These are phyloP conservation scores for Starmerella floricola DNA, from an alignment of 805 yeast genomes.

Conservation along the genomic window DNA sequence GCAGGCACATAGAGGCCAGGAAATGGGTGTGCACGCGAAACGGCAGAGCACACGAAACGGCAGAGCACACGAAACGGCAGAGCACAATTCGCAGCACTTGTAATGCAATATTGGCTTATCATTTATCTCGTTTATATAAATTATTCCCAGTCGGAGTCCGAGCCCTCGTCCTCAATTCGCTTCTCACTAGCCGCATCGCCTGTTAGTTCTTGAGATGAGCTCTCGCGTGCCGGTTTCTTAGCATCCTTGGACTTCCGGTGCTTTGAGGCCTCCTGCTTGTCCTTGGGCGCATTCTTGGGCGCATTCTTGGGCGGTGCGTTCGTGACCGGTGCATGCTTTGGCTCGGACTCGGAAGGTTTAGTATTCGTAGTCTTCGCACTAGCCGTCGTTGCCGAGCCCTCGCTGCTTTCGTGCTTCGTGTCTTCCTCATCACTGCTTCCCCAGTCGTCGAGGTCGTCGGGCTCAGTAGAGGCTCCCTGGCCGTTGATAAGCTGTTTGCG, in stretches of 20 bases:
- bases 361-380: too few species aligned
- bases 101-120: neutral
- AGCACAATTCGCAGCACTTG: too few species aligned
- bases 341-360: neutral
- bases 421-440: conserved; percentile 23
- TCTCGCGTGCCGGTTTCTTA: too few species aligned
- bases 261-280: neutral
- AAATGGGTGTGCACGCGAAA: too few species aligned
- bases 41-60: too few species aligned
- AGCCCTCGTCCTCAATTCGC: conserved; percentile 9
- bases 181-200: neutral
- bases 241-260: too few species aligned
- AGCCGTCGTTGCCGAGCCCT: too few species aligned
- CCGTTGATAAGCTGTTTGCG: conserved; percentile 49
- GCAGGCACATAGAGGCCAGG: too few species aligned
- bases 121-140: neutral
- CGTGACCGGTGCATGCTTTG: neutral
- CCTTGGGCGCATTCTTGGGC: neutral
- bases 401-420: neutral
- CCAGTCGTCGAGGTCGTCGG: conserved; percentile 37
- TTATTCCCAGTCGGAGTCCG: conserved; percentile 17
- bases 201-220: too few species aligned
- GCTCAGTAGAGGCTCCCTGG: conserved; percentile 24
- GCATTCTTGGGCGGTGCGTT: neutral
- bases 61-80: too few species aligned